A percentile compares a stretch with the other conserved stretches of the same genome.
Conservation (phyloP, 192 early-diverging fungal species). For the Piromyces finnis region DNA sequence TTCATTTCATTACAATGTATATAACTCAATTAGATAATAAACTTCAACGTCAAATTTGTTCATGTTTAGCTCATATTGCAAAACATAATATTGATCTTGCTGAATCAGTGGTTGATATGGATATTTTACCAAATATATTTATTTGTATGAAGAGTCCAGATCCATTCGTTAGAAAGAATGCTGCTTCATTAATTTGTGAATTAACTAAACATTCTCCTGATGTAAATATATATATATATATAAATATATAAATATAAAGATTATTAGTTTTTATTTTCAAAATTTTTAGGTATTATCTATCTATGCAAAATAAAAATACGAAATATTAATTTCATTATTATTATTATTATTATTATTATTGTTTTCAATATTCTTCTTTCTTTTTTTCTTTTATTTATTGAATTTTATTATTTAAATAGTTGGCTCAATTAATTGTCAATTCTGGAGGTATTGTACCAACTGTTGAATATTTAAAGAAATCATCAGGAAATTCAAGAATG, state of each 20-base stretch:
- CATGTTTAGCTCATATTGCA: constrained; percentile 28
- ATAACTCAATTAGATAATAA: constrained; percentile 30
- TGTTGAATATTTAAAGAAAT: constrained; percentile 30
- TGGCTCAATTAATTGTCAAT: constrained; percentile 37
- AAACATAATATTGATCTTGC: constrained; percentile 39
- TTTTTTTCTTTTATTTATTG: not conserved
- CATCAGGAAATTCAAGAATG: constrained; percentile 24
- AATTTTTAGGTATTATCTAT: too few species aligned
- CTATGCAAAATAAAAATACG: too few species aligned
- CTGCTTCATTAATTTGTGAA: constrained; percentile 32
- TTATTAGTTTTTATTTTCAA: too few species aligned
- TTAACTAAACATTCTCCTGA: constrained; percentile 41
- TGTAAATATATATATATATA: constrained; percentile 11
- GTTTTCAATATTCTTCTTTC: too few species aligned
- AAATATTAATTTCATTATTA: too few species aligned
- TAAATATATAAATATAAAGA: too few species aligned
- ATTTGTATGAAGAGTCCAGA: constrained; percentile 29
- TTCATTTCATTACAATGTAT: constrained; percentile 25
- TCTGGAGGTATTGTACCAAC: constrained; percentile 34
- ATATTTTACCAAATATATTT: constrained; percentile 30
- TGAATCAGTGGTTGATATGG: constrained; percentile 34
- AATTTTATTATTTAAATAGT: constrained; percentile 3
- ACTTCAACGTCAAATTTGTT: constrained; percentile 29
- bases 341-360: too few species aligned
- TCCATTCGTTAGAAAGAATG: constrained; percentile 25